Base-by-base conservation (phyloP, 2,329 filamentous ascomycete genomes). In the Corynespora cassiicola region DNA sequence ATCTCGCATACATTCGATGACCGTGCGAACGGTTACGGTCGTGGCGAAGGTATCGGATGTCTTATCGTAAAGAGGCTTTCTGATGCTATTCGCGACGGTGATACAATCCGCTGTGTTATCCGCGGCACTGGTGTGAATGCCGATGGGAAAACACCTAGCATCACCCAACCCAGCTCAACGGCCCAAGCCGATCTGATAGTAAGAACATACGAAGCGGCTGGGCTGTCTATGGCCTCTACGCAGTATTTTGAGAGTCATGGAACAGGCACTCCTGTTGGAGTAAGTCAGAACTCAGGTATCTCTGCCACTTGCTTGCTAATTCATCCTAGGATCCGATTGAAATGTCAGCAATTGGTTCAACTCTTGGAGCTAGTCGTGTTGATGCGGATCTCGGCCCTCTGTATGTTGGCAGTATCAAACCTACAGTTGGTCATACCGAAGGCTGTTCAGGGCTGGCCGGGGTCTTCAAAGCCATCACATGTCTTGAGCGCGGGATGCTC, bases 11-110 rank as follows among this genome's bases (percentile, higher is more conserved):
- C 52, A 23, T 68, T 58, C 42, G 82, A 83, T 48, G 56, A 69
- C 8, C 70, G 72, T 1, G 83, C 80, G 12, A 78, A 80, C 39
- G 84, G 84, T 1, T 87, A 86, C 52, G 81, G 77, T 0, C 73
- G 82, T 17, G 83, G 82, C 1, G 84, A 87, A 52, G 84, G 82
- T 0, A 68, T 80, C 2, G 41, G 22, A 1, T 44, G 40, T n/a
- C 17, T 64, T 7, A 29, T 62, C 19, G 32, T 63, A 10, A 63
- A 61, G 23, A 36, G 31, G 4, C 40, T 85, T 1, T 61, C 66
- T 5, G 75, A 80, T 54, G 82, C 82, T 1, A 44, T 84, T 7
- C 17, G 20, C 5, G 54, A 58, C 31, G 36, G 45, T 7, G 58
- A 64, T 21, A 42, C 52, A 9, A 55, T 64, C 21, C 42, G 46